phyloP scores from a whole-genome alignment of 345 rosid genomes.

The Brassica cretica region DNA sequence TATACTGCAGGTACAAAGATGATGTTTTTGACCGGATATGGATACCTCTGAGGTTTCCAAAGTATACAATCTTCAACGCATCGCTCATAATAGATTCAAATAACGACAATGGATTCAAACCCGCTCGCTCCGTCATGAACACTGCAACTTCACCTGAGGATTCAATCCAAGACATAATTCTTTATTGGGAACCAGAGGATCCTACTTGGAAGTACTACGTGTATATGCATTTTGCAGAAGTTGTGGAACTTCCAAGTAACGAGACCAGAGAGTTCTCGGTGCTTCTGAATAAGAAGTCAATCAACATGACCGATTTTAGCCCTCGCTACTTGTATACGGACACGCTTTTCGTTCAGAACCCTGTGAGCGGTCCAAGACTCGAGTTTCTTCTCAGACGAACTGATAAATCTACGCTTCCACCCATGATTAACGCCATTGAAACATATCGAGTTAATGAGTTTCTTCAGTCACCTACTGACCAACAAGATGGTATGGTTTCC shows the following conservation, averaged over 20 bases:
- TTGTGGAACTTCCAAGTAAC: slow-evolving; percentile 20
- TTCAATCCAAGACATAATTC: not conserved
- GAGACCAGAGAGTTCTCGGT: slow-evolving; percentile 38
- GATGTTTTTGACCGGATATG: slow-evolving; percentile 36
- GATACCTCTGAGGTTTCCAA: not conserved
- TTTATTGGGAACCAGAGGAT: not conserved
- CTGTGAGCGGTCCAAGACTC: slow-evolving; percentile 7
- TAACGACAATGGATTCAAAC: slow-evolving; percentile 26
- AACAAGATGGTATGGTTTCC: slow-evolving; percentile 37
- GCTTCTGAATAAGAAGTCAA: not conserved
- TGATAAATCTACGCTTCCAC: slow-evolving; percentile 39
- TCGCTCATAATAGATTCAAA: slow-evolving; percentile 19
- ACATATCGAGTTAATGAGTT: slow-evolving; percentile 36
- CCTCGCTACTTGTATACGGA: slow-evolving; percentile 38
- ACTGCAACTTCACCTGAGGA: slow-evolving; percentile 33
- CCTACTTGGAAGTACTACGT: slow-evolving; percentile 14
- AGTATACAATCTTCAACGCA: not conserved
- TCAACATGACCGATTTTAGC: not conserved
- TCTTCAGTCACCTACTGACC: slow-evolving; percentile 35
- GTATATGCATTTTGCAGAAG: slow-evolving; percentile 51
- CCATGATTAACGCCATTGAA: slow-evolving; percentile 44
- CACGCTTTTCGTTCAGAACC: slow-evolving; percentile 28
- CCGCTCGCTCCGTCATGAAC: slow-evolving; percentile 38
- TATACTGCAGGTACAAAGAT: slow-evolving; percentile 23
- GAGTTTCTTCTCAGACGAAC: slow-evolving; percentile 24